Conservation (phyloP, 257 asterid genomes). For the Knoxia roxburghii region DNA sequence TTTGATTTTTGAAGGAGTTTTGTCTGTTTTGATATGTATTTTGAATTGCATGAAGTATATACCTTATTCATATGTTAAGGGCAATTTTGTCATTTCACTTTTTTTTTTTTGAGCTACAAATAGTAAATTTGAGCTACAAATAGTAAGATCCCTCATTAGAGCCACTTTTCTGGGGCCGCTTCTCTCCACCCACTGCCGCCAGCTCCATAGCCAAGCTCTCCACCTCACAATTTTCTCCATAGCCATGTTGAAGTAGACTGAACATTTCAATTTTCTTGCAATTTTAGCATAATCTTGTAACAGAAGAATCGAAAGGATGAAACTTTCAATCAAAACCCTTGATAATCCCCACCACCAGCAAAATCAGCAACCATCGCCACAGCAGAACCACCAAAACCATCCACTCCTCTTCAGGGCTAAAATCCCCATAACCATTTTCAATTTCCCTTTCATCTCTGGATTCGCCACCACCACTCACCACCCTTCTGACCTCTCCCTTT, state of each 20-base stretch:
- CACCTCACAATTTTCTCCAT: too few species aligned
- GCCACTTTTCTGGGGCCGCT: too few species aligned
- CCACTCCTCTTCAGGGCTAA: conserved; percentile 78
- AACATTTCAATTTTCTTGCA: neutral
- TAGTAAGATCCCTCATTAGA: too few species aligned
- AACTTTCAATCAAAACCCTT: conserved; percentile 61
- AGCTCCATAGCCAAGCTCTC: too few species aligned
- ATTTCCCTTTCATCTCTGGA: conserved; percentile 71
- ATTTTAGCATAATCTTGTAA: neutral
- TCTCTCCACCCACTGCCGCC: too few species aligned
- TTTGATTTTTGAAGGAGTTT: too few species aligned
- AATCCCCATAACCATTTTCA: conserved; percentile 68
- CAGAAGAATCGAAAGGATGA: conserved; percentile 32
- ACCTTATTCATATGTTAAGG: too few species aligned
- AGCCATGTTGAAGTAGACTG: neutral
- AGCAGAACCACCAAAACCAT: conserved; percentile 16
- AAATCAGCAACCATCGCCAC: conserved; percentile 23
- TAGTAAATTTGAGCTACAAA: too few species aligned
- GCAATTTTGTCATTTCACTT: too few species aligned
- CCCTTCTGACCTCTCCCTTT: conserved; percentile 76
- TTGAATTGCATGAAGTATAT: too few species aligned
- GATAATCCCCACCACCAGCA: conserved; percentile 27
- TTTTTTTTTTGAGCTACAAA: too few species aligned
- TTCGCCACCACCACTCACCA: conserved; percentile 76
- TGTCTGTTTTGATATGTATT: too few species aligned